phyloP scores from a whole-genome alignment of 2,329 filamentous ascomycete genomes.

The Dactylellina parvicollis region DNA sequence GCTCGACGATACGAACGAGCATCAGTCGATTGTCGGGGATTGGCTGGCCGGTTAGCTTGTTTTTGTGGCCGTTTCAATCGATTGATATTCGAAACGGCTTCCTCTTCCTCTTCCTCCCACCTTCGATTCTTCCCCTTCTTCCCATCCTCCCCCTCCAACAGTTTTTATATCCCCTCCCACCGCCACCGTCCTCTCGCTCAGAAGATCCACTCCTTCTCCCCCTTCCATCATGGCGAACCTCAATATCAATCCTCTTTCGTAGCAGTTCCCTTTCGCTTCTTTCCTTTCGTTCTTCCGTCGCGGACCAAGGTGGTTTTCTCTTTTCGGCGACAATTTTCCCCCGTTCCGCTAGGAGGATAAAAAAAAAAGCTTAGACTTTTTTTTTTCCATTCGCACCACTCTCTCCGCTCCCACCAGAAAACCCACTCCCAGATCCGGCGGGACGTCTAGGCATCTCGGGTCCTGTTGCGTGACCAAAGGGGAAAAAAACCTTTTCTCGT shows the following conservation, averaged over 20 bases:
- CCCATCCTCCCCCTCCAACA: neutral
- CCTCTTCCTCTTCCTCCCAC: neutral
- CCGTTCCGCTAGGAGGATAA: conserved; percentile 29
- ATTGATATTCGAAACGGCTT: neutral
- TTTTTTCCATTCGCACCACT: conserved; percentile 46
- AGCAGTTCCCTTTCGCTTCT: conserved; percentile 17
- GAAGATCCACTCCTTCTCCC: neutral
- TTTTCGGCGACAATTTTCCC: neutral
- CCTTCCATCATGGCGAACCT: conserved; percentile 42
- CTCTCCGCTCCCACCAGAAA: conserved; percentile 17
- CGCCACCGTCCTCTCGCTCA: conserved; percentile 1
- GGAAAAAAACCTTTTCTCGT: conserved; percentile 23
- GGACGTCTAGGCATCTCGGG: conserved; percentile 17
- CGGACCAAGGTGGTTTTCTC: conserved; percentile 7
- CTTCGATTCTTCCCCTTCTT: too few species aligned
- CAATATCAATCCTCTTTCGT: conserved; percentile 35
- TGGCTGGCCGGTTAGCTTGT: too few species aligned
- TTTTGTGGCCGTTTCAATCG: neutral
- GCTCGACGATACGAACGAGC: neutral
- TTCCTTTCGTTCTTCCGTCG: conserved; percentile 16
- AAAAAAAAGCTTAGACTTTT: conserved; percentile 46
- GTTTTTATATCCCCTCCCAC: conserved; percentile 35
- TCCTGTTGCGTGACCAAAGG: conserved; percentile 22
- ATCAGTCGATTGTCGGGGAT: neutral
- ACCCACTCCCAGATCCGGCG: conserved; percentile 31